These are phyloP conservation scores for Calocybe gangraenosa DNA, from an alignment of 768 basidiomycete species.

Conservation along the genomic window DNA sequence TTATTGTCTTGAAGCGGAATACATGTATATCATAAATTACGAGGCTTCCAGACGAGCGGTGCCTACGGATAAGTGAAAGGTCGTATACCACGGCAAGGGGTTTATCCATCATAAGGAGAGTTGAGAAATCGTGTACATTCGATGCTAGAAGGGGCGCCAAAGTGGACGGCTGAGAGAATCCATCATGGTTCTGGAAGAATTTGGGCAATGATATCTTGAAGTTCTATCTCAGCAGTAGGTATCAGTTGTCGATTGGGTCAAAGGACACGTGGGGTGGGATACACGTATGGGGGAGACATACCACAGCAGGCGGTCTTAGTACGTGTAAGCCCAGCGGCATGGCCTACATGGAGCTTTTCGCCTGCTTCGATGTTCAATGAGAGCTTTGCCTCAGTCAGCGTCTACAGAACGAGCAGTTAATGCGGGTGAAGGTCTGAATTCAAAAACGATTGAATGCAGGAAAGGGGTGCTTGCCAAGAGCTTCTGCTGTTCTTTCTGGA, in stretches of 20 bases:
- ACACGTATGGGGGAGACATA: too few relatives aligned
- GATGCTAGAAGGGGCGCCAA: not conserved
- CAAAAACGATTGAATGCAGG: not conserved
- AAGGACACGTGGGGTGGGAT: not conserved
- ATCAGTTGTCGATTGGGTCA: constrained; percentile 1
- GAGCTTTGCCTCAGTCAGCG: constrained; percentile 5
- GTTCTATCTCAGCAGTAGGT: constrained; percentile 4
- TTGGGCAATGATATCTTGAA: constrained; percentile 15
- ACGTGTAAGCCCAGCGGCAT: constrained; percentile 17
- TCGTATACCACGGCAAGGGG: too few relatives aligned
- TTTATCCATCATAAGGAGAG: too few relatives aligned
- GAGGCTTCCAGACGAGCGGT: too few relatives aligned
- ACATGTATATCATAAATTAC: too few relatives aligned
- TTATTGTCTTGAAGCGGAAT: too few relatives aligned
- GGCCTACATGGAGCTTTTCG: constrained; percentile 12
- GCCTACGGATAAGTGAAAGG: too few relatives aligned
- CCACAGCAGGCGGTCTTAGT: constrained; percentile 17
- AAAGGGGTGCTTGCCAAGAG: constrained; percentile 12
- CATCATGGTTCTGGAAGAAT: constrained; percentile 9
- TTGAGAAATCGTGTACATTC: not conserved
- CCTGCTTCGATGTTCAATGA: constrained; percentile 9
- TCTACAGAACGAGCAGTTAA: constrained; percentile 5
- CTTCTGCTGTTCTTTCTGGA: constrained; percentile 20
- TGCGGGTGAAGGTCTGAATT: not conserved
- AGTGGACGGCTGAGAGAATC: not conserved